Base-by-base conservation (phyloP, 495 filamentous ascomycete species). In the Aspergillus avenaceus region DNA sequence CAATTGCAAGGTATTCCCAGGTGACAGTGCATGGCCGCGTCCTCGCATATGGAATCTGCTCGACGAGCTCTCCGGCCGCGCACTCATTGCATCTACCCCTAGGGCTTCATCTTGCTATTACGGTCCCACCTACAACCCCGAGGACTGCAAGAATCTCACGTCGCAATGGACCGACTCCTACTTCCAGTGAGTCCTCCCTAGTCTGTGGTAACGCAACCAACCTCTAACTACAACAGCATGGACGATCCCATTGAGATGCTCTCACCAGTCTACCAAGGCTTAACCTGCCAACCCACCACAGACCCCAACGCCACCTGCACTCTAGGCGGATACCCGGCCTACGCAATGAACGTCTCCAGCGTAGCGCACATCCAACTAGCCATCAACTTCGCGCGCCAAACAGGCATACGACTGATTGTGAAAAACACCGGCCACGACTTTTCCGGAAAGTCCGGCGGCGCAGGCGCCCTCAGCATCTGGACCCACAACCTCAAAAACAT, bases 391-490 rank as follows among this genome's bases (percentile, higher is more conserved):
- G 84, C 84, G 2, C 70, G 76, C 37, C 76, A 84, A 18, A 68
- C 69, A 16, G 76, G 78, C 19, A 50, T 87, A 0, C 69, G 84
- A 29, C 64, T 89, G 2, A 67, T 82, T 0, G 72, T 87, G 42
- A 86, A 85, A 72, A 88, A 86, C 53, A 90, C 85, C 2, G 85
- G 86, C 23, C 85, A 87, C 52, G 82, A 85, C 57, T 84, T 80
- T 65, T 66, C 63, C 27, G 82, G 78, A 45, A 83, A 82, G 63
- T 76, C 77, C 7, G 75, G 71, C 11, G 83, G 83, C 18, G 68
- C 69, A 18, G 80, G 81, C 16, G 71, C 75, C 11, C 62, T 86
- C 8, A 62, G 64, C 22, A 61, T 86, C 27, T 86, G 82, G 82
- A 84, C 80, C 0, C 80, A 84, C 48, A 65, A 79, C 21, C 59